Base-by-base conservation (phyloP, 2,329 filamentous ascomycete genomes). In the Calonectria leucothoes region DNA sequence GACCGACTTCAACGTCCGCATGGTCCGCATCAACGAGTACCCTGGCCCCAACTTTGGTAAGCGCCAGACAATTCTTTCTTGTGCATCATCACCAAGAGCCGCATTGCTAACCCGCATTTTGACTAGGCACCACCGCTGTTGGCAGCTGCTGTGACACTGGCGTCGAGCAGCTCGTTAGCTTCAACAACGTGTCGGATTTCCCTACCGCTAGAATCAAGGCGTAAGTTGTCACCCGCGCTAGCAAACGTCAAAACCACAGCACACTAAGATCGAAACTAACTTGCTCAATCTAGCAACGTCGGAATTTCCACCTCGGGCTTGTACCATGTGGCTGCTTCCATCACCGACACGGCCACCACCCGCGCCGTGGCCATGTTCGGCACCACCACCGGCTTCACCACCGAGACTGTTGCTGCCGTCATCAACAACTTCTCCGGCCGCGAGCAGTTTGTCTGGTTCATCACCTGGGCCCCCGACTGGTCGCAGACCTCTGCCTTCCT, bases 361-460 rank as follows among this genome's bases (percentile, higher is more conserved):
- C 66, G 69, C 10, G n/a, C 51, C 12, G 68, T 76, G 15, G 75
- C 74, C 71, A 74, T 66, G 49, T 76, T 76, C 70, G 75, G 75
- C 25, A 64, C 61, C 31, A 55, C 71, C 17, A 70, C 65, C 35
- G 66, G 69, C 20, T 72, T 74, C 33, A 20, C 49, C 7, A 67
- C 37, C 29, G 74, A 76, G 33, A 74, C 65, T 15, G 75, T 76
- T 33, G 75, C 75, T 17, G 75, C 57, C 10, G 63, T 76, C 49
- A 76, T 76, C 66, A 76, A 76, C 49, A 68, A 42, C 25, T 76
- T 75, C 14, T 39, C 52, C 35, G 75, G 75, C 20, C 75, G 75
- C 20, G 75, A 76, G 63, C 73, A 76, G 66, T 69, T 76, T n/a
- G 75, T 76, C n/a, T 76, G 75, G 75, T 76, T 76, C 31, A 73